Conservation (phyloP, 2,329 filamentous ascomycete genomes). For the Claviceps sp. region DNA sequence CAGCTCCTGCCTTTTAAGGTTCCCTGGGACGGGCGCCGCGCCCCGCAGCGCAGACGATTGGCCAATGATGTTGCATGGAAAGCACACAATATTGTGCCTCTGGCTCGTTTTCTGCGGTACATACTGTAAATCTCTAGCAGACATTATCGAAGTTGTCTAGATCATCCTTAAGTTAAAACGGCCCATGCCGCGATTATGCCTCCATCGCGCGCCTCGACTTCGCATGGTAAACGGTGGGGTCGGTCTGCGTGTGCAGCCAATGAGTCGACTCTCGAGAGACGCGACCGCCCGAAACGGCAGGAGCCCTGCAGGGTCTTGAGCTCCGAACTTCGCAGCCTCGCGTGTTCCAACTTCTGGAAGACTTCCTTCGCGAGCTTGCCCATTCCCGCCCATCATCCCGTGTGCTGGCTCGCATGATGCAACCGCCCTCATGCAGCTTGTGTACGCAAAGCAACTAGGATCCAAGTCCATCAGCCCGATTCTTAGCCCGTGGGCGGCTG, state of each 20-base stretch:
- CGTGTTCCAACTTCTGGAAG: background rate
- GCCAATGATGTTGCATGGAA: background rate
- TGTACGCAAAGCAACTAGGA: slow-evolving; percentile 14
- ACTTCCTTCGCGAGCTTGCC: background rate
- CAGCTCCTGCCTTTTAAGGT: no score
- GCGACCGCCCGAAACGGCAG: slow-evolving; percentile 2
- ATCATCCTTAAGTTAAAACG: no score
- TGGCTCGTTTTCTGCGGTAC: no score
- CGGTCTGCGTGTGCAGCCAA: no score
- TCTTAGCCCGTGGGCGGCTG: slow-evolving; percentile 2
- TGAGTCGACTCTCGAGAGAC: background rate
- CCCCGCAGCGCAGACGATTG: background rate
- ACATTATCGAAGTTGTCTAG: no score
- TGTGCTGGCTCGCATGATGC: slow-evolving; percentile 10
- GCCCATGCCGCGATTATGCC: no score
- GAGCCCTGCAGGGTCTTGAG: slow-evolving; percentile 3
- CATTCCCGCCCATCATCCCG: background rate
- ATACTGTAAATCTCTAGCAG: no score
- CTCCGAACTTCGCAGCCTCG: background rate
- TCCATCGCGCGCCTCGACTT: no score
- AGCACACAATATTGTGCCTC: background rate
- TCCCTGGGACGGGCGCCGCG: background rate
- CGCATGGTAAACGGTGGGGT: no score
- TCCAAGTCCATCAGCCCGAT: slow-evolving; percentile 8
- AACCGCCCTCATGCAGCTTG: slow-evolving; percentile 14